Percentiles rank a stretch among this genome's conserved stretches.
Conservation (phyloP, 2,329 filamentous ascomycete genomes). For the Xylariaceae sp. region DNA sequence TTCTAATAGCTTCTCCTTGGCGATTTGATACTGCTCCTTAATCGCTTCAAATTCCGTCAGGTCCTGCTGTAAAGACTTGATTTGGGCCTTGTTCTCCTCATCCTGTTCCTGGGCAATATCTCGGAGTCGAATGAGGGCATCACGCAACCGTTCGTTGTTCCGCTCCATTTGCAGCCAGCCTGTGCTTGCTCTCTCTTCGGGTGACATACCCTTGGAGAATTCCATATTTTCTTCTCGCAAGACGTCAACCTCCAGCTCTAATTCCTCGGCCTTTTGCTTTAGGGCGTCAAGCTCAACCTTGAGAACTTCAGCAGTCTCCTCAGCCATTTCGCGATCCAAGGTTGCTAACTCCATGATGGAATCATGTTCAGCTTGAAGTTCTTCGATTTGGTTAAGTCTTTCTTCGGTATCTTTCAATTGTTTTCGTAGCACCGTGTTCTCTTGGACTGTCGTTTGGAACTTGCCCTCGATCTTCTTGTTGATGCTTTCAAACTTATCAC, state of each 20-base stretch:
- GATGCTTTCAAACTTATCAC: slow-evolving; percentile 73
- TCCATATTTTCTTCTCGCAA: slow-evolving; percentile 82
- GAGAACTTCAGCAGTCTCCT: slow-evolving; percentile 79
- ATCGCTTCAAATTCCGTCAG: slow-evolving; percentile 60
- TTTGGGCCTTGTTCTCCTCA: slow-evolving; percentile 67
- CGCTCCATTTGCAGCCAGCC: slow-evolving; percentile 90
- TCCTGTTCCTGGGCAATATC: slow-evolving; percentile 86
- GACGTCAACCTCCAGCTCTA: slow-evolving; percentile 83
- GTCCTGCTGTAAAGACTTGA: slow-evolving; percentile 68
- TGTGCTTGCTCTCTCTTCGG: slow-evolving; percentile 79
- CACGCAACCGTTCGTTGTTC: slow-evolving; percentile 79
- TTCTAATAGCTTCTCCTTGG: slow-evolving; percentile 66
- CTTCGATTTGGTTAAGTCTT: slow-evolving; percentile 63
- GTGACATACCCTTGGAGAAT: slow-evolving; percentile 74
- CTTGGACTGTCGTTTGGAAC: slow-evolving; percentile 76
- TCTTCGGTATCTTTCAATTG: slow-evolving; percentile 70
- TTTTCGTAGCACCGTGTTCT: slow-evolving; percentile 70
- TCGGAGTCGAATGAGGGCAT: slow-evolving; percentile 76
- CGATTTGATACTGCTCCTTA: slow-evolving; percentile 63
- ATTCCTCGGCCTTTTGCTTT: slow-evolving; percentile 71
- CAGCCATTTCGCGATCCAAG: slow-evolving; percentile 91
- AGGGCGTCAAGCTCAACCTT: slow-evolving; percentile 75
- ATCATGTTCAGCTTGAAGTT: slow-evolving; percentile 77
- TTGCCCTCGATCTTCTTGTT: slow-evolving; percentile 89
- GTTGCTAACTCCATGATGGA: slow-evolving; percentile 78